Conservation (phyloP, 1,284 basidiomycete genomes). For the Sporisorium iseilematis-ciliati region DNA sequence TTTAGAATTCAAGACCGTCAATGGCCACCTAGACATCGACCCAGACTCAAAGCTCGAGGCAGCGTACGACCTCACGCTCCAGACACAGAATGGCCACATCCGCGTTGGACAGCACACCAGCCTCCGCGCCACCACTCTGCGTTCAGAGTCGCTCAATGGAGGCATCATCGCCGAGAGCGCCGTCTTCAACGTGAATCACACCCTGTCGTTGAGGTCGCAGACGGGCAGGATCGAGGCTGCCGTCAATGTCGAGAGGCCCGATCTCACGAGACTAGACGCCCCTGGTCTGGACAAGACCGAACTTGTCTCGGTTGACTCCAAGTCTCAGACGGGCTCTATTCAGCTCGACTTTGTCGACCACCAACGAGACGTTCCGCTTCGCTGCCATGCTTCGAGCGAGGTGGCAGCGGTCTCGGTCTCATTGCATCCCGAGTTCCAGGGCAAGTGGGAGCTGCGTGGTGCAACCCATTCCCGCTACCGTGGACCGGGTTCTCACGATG, state of each 20-base stretch:
- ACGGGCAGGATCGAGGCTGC: slow-evolving; percentile 50
- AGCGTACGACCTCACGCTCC: slow-evolving; percentile 36
- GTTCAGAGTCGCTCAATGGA: slow-evolving; percentile 43
- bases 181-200: slow-evolving; percentile 52
- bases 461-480: slow-evolving; percentile 45
- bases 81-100: slow-evolving; percentile 49
- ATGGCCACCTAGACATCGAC: slow-evolving; percentile 42
- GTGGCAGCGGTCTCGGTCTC: slow-evolving; percentile 38
- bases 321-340: slow-evolving; percentile 46
- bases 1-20: slow-evolving; percentile 39
- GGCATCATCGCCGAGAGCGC: slow-evolving; percentile 42
- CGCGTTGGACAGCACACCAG: slow-evolving; percentile 35
- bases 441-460: slow-evolving; percentile 46
- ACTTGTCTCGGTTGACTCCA: slow-evolving; percentile 39
- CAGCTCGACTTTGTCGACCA: slow-evolving; percentile 50
- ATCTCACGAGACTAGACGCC: slow-evolving; percentile 28
- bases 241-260: slow-evolving; percentile 48
- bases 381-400: slow-evolving; percentile 39
- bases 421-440: slow-evolving; percentile 46
- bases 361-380: slow-evolving; percentile 37
- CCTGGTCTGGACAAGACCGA: slow-evolving; percentile 38
- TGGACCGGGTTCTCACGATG: slow-evolving; percentile 31
- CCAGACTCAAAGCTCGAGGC: slow-evolving; percentile 36
- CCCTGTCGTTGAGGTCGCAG: slow-evolving; percentile 36
- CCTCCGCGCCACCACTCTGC: slow-evolving; percentile 41